phyloP scores from a whole-genome alignment of 2,329 filamentous ascomycete genomes.

The Ophiocordyceps camponoti-floridani region DNA sequence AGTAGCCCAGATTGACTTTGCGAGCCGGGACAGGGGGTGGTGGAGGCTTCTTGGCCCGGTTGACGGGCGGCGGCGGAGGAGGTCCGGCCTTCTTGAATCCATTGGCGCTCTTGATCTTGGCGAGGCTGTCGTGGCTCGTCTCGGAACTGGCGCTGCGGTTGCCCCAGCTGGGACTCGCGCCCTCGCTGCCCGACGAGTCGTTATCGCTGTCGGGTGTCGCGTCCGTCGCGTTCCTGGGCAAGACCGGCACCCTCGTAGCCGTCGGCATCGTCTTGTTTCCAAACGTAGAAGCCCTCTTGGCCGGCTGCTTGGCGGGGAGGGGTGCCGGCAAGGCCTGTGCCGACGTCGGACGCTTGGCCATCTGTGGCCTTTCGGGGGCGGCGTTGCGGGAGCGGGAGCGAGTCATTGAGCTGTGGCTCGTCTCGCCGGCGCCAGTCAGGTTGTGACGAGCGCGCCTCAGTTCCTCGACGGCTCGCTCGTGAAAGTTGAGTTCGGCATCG shows the following conservation, averaged over 20 bases:
- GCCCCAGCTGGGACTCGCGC: conserved; percentile 31
- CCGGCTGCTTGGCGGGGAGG: conserved; percentile 16
- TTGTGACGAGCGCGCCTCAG: conserved; percentile 37
- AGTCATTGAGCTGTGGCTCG: conserved; percentile 6
- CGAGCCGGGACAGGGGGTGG: conserved; percentile 15
- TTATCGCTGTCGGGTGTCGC: conserved; percentile 13
- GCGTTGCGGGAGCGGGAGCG: conserved; percentile 30
- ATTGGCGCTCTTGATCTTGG: conserved; percentile 1
- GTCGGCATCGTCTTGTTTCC: conserved; percentile 11
- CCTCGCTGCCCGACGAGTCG: conserved; percentile 29
- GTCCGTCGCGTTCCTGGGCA: conserved; percentile 24
- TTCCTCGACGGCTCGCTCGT: conserved; percentile 79
- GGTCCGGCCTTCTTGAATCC: conserved; percentile 34
- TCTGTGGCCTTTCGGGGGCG: conserved; percentile 22
- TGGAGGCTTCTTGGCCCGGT: conserved; percentile 24
- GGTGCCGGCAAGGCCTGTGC: conserved; percentile 10
- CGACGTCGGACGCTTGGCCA: conserved; percentile 19
- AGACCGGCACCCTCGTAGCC: conserved; percentile 17
- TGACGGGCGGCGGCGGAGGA: conserved; percentile 29
- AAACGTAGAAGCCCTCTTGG: conserved; percentile 21
- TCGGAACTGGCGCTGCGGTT: conserved; percentile 35
- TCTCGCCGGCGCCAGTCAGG: conserved; percentile 17
- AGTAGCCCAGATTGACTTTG: conserved; percentile 9
- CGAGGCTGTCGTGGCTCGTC: conserved; percentile 35
- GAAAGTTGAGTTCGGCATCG: conserved; percentile 77